These are phyloP conservation scores for Erysimum cheiri DNA, from an alignment of 441 rosid genomes.

Conservation along the genomic window DNA sequence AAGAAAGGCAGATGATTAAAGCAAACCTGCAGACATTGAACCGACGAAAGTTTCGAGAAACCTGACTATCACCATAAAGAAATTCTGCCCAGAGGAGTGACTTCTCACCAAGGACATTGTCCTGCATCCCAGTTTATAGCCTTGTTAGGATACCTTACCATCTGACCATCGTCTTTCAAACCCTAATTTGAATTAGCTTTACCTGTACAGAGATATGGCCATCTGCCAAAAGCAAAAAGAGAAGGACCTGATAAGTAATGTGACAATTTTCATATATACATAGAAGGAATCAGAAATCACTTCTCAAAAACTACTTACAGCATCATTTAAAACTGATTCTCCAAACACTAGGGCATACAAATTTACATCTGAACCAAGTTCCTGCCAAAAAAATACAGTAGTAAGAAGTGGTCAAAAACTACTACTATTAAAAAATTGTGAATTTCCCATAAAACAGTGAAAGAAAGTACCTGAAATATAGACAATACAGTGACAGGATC, in stretches of 20 bases:
- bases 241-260: slow-evolving; percentile 42
- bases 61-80: slow-evolving; percentile 81
- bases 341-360: slow-evolving; percentile 98
- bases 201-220: slow-evolving; percentile 99
- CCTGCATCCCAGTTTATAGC: slow-evolving; percentile 60
- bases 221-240: slow-evolving; percentile 61
- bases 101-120: slow-evolving; percentile 93
- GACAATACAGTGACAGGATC: slow-evolving; percentile 99
- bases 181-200: slow-evolving; percentile 15
- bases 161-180: slow-evolving; percentile 22
- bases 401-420: slow-evolving; percentile 16
- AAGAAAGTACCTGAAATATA: slow-evolving; percentile 85
- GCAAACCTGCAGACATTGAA: slow-evolving; percentile 94
- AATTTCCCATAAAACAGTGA: slow-evolving; percentile 20
- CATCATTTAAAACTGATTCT: slow-evolving; percentile 98
- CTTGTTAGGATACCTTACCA: slow-evolving; percentile 43
- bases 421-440: neutral
- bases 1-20: slow-evolving; percentile 25
- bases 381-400: slow-evolving; percentile 56
- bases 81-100: slow-evolving; percentile 70
- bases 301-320: slow-evolving; percentile 62
- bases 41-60: slow-evolving; percentile 98
- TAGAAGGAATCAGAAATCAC: slow-evolving; percentile 31
- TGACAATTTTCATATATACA: slow-evolving; percentile 16
- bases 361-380: slow-evolving; percentile 94